Evolutionary conservation across 257 asterid species (phyloP).

Genomic region (Solanum pinnatisectum): DNA sequence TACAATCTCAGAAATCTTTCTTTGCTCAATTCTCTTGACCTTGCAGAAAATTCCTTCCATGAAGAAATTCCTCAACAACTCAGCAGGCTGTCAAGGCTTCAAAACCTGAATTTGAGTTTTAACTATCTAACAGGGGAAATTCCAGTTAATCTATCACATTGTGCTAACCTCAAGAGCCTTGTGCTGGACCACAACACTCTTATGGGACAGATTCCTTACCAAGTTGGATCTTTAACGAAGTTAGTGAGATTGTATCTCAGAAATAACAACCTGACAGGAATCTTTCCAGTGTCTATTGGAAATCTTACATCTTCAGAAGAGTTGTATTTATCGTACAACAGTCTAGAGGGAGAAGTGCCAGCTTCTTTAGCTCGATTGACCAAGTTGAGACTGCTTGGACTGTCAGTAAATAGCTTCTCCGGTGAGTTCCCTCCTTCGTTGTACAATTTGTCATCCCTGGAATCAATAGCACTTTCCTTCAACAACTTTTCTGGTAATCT

Average conservation of each 20-base stretch:
- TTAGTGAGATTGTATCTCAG: slow-evolving; percentile 16
- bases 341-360: slow-evolving; percentile 26
- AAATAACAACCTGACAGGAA: slow-evolving; percentile 43
- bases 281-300: slow-evolving; percentile 35
- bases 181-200: slow-evolving; percentile 25
- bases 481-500: slow-evolving; percentile 29
- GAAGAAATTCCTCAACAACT: slow-evolving; percentile 20
- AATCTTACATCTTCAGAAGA: slow-evolving; percentile 29
- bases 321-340: slow-evolving; percentile 30
- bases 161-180: slow-evolving; percentile 18
- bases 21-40: slow-evolving; percentile 23
- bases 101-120: neutral
- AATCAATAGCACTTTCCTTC: slow-evolving; percentile 14
- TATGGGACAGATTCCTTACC: slow-evolving; percentile 10
- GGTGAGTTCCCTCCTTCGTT: slow-evolving; percentile 31
- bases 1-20: slow-evolving; percentile 24
- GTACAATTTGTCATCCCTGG: slow-evolving; percentile 32
- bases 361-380: slow-evolving; percentile 13
- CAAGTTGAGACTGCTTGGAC: slow-evolving; percentile 9
- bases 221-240: slow-evolving; percentile 9
- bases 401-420: slow-evolving; percentile 17
- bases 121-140: neutral
- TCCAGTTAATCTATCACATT: slow-evolving; percentile 20
- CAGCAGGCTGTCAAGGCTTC: slow-evolving; percentile 17
- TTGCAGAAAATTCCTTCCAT: slow-evolving; percentile 30